Evolutionary conservation across 2,329 filamentous ascomycete species (phyloP), one percentile per base, ranked within the genome.

Genomic region (Emergomyces orientalis): DNA sequence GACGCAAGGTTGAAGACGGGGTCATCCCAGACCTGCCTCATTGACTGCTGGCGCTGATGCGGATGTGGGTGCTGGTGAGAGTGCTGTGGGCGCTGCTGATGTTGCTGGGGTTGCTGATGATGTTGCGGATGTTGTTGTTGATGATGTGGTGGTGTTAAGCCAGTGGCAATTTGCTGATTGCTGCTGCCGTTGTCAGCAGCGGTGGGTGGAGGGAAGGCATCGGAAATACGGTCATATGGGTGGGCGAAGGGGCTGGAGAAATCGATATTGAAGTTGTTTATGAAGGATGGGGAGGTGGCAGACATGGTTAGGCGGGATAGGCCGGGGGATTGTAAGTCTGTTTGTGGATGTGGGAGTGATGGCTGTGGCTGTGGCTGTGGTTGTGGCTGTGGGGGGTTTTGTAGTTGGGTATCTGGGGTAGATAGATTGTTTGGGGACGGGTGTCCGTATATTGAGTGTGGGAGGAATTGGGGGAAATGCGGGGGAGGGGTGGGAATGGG

Each of bases 241-340:
- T 63, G 62, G 30, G 62, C 22, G 32, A 54, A 54, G 37, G 34
- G 43, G 58, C 58, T 61, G 41, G 57, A 59, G 13, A 61, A 61
- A 19, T 63, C 62, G n/a, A 63, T 41, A 51, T 61, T 55, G 62
- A 61, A 63, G 32, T 25, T 51, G 25, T 61, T 34, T 32, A 56
- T 30, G 17, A 54, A 60, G 22, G 41, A 25, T n/a, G 54, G 55
- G 27, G 60, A 62, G 32, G 30, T 56, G 32, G 54, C 54, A n/a
- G 54, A 56, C 54, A 56, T 56, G 27, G 32, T 25, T 6, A 62
- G 27, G 51, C 34, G 60, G 37, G 52, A 47, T 17, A 62, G 51
- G 13, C 51, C 34, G 14, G 60, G 60, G 19, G 34, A 58, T 47
- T 62, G 60, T 6, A 47, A 8, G 22, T 62, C 49, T 57, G 25